Evolutionary conservation across 148 eudicot genomes (phyloP), one percentile per base, ranked within the genome.

Genomic region (Vaccinium darrowii): DNA sequence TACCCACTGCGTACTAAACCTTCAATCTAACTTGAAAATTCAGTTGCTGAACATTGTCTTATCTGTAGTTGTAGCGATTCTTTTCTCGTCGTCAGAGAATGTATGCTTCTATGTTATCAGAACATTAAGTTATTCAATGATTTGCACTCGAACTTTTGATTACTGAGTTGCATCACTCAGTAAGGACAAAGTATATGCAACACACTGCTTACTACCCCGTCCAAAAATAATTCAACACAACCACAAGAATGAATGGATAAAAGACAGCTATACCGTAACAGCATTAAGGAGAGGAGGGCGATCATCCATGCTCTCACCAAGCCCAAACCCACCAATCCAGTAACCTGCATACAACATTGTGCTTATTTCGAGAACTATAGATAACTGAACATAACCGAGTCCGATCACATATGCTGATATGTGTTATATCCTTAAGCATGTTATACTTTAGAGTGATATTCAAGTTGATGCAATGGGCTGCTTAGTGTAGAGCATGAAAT

Each of bases 281-380:
- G 91, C 91, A 82, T 76, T 69, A 51, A 95, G 95, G 84, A 95
- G 91, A 83, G 90, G 86, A 86, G 90, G 74, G 58, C 95, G 92
- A 69, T 93, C 89, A 43, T 92, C 93, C 88, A 91, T 88, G 88
- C 90, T 89, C 88, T 95, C 98, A 75, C 94, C 97, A 87, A 91
- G 92, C 73, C 98, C 98, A 91, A 95, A 92, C 30, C 98, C 98
- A 25, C 98, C 98, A 88, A 95, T 92, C 90, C 89, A 92, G 78
- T 88, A 95, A 72, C 98, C 97, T 95, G 90, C 47, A 85, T 6
- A 85, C 71, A 81, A 76, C 67, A 21, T 75, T 49, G 74, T 18
- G 47, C 9, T 14, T 54, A 25, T 16, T 39, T 25, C 43, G 3
- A 23, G 10, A 36, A 79, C 36, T 36, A 71, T 6, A 71, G 51